Evolutionary conservation across 352 stramenopile genomes (phyloP).

Genomic region (Phytophthora sp.): DNA sequence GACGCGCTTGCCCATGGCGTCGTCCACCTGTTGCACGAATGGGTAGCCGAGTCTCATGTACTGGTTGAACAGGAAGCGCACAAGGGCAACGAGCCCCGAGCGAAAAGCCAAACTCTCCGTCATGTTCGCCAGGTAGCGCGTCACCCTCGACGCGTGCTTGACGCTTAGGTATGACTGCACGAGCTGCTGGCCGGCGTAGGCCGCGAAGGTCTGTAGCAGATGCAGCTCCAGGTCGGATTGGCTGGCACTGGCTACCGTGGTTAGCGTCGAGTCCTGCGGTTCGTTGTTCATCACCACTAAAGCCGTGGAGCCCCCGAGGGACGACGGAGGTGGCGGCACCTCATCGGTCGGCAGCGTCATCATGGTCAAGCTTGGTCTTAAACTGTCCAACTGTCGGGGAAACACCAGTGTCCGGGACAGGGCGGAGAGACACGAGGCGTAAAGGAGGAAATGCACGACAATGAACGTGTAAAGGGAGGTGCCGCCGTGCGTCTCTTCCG

Average conservation of each 20-base stretch:
- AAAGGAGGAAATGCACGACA: neutral
- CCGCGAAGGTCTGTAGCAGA: conserved; percentile 60
- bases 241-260: conserved; percentile 19
- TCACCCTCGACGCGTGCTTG: conserved; percentile 58
- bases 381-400: neutral
- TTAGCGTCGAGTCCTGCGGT: neutral
- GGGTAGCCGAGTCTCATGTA: conserved; percentile 63
- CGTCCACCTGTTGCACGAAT: conserved; percentile 59
- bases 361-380: conserved; percentile 15
- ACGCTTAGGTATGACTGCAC: conserved; percentile 49
- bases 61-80: conserved; percentile 58
- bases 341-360: conserved; percentile 41
- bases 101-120: conserved; percentile 57
- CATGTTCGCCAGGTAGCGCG: conserved; percentile 50
- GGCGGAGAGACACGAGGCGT: conserved; percentile 11
- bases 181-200: conserved; percentile 46
- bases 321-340: conserved; percentile 29
- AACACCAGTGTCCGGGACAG: neutral
- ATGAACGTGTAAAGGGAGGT: neutral
- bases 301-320: conserved; percentile 22
- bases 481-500: conserved; percentile 20
- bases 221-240: conserved; percentile 66
- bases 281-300: conserved; percentile 14
- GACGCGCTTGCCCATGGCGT: conserved; percentile 64
- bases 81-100: conserved; percentile 45